Percentiles rank a stretch among this genome's conserved stretches.
phyloP scores from a whole-genome alignment of 306 rosid genomes.

The Carpinus viminea region DNA sequence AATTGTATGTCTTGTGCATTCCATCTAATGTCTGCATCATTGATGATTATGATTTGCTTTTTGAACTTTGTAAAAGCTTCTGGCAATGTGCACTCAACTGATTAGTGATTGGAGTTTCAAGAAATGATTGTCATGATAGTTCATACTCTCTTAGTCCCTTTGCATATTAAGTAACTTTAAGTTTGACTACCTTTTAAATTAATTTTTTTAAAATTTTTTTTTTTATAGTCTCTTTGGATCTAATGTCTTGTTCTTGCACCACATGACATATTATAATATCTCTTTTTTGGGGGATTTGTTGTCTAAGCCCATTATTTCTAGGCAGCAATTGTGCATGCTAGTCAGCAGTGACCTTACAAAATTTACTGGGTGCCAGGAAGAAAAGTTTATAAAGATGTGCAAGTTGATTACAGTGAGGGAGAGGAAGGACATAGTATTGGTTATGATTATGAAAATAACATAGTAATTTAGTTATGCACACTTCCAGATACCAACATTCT shows the following conservation, averaged over 20 bases:
- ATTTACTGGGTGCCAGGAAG: neutral
- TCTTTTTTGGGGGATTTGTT: neutral
- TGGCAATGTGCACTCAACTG: neutral
- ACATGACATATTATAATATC: too few relatives aligned
- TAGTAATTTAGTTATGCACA: constrained; percentile 6
- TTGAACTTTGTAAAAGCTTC: constrained; percentile 9
- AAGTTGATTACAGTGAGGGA: neutral
- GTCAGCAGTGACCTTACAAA: neutral
- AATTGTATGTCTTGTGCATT: neutral
- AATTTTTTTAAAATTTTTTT: neutral
- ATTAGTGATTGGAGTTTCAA: neutral
- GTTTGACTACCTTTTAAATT: neutral
- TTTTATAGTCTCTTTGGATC: neutral
- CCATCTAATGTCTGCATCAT: neutral
- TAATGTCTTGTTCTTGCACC: neutral
- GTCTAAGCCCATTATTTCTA: neutral
- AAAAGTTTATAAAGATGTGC: neutral
- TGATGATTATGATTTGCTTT: neutral
- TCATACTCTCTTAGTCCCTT: neutral
- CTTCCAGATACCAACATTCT: constrained; percentile 1
- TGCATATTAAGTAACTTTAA: neutral
- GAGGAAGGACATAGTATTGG: neutral
- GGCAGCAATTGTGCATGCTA: neutral
- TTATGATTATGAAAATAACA: neutral
- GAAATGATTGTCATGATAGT: neutral